phyloP scores from a whole-genome alignment of 1,284 basidiomycete species.

The Tilletiopsis washingtonensis region DNA sequence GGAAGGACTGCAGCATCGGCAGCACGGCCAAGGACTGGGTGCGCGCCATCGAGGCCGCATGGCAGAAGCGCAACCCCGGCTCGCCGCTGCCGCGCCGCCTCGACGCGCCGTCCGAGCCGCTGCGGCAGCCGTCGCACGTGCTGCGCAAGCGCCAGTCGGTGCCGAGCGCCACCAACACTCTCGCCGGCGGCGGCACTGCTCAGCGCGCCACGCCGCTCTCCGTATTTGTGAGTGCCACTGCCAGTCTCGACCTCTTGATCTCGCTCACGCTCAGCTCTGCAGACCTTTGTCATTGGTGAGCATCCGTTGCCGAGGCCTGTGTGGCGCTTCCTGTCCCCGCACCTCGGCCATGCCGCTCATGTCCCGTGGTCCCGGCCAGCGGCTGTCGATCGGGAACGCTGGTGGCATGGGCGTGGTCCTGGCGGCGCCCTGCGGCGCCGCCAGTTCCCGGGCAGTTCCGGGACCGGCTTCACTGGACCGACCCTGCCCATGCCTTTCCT shows the following conservation, averaged over 20 bases:
- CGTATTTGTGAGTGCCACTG: conserved; percentile 30
- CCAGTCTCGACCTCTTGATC: too few relatives aligned
- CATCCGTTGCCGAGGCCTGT: too few relatives aligned
- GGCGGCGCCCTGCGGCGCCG: too few relatives aligned
- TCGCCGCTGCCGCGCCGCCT: too few relatives aligned
- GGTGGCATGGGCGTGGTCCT: too few relatives aligned
- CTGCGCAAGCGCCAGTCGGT: neutral
- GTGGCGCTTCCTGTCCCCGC: too few relatives aligned
- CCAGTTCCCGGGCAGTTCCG: too few relatives aligned
- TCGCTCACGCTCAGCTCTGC: too few relatives aligned
- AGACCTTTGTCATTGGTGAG: conserved; percentile 40
- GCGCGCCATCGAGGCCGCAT: conserved; percentile 26
- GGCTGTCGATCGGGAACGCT: too few relatives aligned
- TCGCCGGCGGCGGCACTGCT: conserved; percentile 7
- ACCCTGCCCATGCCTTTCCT: conserved; percentile 25
- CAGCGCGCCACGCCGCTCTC: conserved; percentile 26
- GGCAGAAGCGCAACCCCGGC: conserved; percentile 13
- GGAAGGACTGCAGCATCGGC: conserved; percentile 33
- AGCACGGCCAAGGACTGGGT: conserved; percentile 27
- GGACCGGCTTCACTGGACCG: too few relatives aligned
- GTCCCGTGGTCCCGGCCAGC: too few relatives aligned
- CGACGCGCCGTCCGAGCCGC: neutral
- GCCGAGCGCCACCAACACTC: conserved; percentile 5
- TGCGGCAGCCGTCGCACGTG: neutral
- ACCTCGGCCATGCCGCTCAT: conserved; percentile 1